Percentiles rank a stretch among this genome's conserved stretches.
These are phyloP conservation scores for Trametes gibbosa DNA, from an alignment of 768 basidiomycete genomes.

Conservation along the genomic window DNA sequence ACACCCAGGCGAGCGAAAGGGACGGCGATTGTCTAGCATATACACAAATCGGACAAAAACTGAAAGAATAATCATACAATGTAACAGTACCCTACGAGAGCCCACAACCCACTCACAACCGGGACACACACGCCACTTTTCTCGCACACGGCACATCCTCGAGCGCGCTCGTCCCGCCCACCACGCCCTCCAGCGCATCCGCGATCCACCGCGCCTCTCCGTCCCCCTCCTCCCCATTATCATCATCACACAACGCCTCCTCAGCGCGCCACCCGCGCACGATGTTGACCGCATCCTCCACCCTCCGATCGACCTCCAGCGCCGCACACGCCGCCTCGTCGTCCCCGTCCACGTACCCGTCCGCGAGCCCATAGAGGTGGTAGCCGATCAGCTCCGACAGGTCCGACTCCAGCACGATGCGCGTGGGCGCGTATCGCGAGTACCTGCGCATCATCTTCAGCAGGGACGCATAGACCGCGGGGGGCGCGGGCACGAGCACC, in stretches of 20 bases:
- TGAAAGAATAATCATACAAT: not conserved
- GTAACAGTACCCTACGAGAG: too few relatives aligned
- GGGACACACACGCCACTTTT: too few relatives aligned
- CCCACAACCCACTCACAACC: too few relatives aligned
- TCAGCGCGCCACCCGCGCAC: constrained; percentile 23
- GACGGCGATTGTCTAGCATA: too few relatives aligned
- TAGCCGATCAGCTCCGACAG: constrained; percentile 37
- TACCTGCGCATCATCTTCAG: constrained; percentile 33
- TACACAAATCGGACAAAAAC: too few relatives aligned
- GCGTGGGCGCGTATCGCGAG: constrained; percentile 22
- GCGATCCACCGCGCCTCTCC: constrained; percentile 34
- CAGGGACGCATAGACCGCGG: constrained; percentile 35
- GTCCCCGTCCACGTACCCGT: constrained; percentile 32
- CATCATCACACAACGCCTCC: constrained; percentile 16
- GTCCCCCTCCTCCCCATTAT: too few relatives aligned
- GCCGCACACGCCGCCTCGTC: constrained; percentile 29
- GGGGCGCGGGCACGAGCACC: constrained; percentile 28
- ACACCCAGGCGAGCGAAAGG: too few relatives aligned
- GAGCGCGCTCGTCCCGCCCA: constrained; percentile 4
- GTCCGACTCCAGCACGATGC: constrained; percentile 28
- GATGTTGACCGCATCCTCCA: constrained; percentile 23
- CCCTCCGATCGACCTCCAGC: constrained; percentile 6
- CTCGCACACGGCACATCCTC: constrained; percentile 8
- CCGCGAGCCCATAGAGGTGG: constrained; percentile 28
- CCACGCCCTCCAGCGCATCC: constrained; percentile 29